Base-by-base conservation (phyloP, 495 filamentous ascomycete species). In the Clohesyomyces aquaticus region DNA sequence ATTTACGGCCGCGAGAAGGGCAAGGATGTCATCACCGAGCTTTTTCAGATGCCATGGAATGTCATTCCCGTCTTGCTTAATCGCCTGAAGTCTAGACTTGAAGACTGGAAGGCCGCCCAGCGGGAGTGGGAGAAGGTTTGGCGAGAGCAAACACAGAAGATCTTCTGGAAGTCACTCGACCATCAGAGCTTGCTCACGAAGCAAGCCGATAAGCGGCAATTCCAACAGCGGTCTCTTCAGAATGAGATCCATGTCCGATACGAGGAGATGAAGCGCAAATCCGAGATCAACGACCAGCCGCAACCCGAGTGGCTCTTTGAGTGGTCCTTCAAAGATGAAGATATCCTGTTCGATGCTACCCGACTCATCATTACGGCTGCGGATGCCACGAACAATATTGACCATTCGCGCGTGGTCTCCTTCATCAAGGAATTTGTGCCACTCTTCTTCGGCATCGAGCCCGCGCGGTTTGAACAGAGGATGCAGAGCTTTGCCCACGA, bases 101-200 rank as follows among this genome's bases (percentile, higher is more conserved):
- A 98, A 73, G 91, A 96, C 70, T 99, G 95, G 95, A 91, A 95
- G 65, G 90, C 92, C 42, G 90, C 90, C 28, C 91, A 91, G 82
- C 90, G 94, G 23, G 95, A 98, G 72, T 99, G 95, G 95, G 91
- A 98, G 76, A 98, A 97, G 74, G 90, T 98, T 22, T 99, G 95
- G 95, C 91, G 92, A 58, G 87, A 88, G 58, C 94, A 97, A 75
- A 97, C 92, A 45, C 87, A 93, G 65, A 83, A 87, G 63, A 90
- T 93, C 72, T 96, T 96, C 76, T 93, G 93, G 80, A 91, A 88
- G 76, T 96, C 91, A 76, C 83, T 99, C 50, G 95, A 99, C 65
- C 95, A 98, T 70, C 93, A 96, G 80, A 90, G 91, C 12, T 90
- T 96, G 61, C 87, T 87, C 35, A 87, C 88, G 66, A 96, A 93